Conservation (phyloP, 2,329 filamentous ascomycete species). For the Pyrenophora teres region DNA sequence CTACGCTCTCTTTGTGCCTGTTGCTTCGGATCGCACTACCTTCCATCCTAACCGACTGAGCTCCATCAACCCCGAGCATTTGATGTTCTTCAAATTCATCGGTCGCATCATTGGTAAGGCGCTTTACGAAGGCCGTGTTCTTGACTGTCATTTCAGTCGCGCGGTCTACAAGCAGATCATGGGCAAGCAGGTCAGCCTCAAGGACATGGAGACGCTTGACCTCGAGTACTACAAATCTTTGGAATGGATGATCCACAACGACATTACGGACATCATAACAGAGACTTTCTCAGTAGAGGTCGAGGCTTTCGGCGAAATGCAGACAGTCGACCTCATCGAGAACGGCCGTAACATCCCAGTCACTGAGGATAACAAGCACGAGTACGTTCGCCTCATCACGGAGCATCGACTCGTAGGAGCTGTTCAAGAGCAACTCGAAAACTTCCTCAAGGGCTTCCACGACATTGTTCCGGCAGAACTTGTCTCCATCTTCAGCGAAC, state of each 20-base stretch:
- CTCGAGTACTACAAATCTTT: slow-evolving; percentile 99
- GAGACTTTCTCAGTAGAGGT: slow-evolving; percentile 95
- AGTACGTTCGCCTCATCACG: slow-evolving; percentile 92
- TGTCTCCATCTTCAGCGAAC: slow-evolving; percentile 97
- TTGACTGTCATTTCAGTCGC: slow-evolving; percentile 98
- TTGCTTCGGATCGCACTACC: slow-evolving; percentile 94
- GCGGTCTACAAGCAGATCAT: slow-evolving; percentile 98
- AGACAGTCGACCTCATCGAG: slow-evolving; percentile 82
- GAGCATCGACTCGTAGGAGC: slow-evolving; percentile 92
- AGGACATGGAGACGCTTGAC: slow-evolving; percentile 99
- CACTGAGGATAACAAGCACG: slow-evolving; percentile 97
- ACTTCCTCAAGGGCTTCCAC: slow-evolving; percentile 95
- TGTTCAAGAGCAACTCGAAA: slow-evolving; percentile 90
- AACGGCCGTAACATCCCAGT: slow-evolving; percentile 91
- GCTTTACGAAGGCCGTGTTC: slow-evolving; percentile 89
- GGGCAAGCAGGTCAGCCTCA: slow-evolving; percentile 91
- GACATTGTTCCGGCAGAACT: slow-evolving; percentile 95
- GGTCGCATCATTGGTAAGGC: slow-evolving; percentile 98
- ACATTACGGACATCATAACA: slow-evolving; percentile 96
- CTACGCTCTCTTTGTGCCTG: slow-evolving; percentile 94
- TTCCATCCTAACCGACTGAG: slow-evolving; percentile 98
- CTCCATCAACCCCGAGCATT: slow-evolving; percentile 90
- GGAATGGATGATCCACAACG: slow-evolving; percentile 97
- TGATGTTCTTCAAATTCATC: slow-evolving; percentile 99
- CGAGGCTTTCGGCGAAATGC: slow-evolving; percentile 89